phyloP scores from a whole-genome alignment of 1,284 basidiomycete species.

The Moniliophthora roreri region DNA sequence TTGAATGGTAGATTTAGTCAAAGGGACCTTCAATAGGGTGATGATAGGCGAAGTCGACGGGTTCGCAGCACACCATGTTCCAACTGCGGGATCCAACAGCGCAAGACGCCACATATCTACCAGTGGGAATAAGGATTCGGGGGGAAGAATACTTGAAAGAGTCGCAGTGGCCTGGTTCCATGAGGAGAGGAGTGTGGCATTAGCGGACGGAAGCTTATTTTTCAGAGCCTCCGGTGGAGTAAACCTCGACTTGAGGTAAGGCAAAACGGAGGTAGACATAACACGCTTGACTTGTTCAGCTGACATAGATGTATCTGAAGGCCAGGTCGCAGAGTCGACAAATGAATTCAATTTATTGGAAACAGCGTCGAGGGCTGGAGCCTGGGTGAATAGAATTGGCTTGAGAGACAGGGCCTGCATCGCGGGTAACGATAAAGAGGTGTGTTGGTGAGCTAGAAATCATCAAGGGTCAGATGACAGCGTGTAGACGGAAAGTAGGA shows the following conservation, averaged over 20 bases:
- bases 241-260: slow-evolving; percentile 66
- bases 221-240: slow-evolving; percentile 20
- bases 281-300: slow-evolving; percentile 48
- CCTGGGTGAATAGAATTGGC: slow-evolving; percentile 75
- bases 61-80: slow-evolving; percentile 46
- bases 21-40: slow-evolving; percentile 43
- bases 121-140: slow-evolving; percentile 74
- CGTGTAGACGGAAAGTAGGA: not conserved
- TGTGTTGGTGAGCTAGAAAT: slow-evolving; percentile 74
- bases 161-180: slow-evolving; percentile 51
- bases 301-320: slow-evolving; percentile 27
- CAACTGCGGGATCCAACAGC: slow-evolving; percentile 60
- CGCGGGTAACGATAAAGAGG: slow-evolving; percentile 57
- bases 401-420: slow-evolving; percentile 66
- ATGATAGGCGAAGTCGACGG: slow-evolving; percentile 29
- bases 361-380: slow-evolving; percentile 68
- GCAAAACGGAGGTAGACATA: slow-evolving; percentile 50
- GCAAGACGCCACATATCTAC: slow-evolving; percentile 85
- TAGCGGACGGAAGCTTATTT: slow-evolving; percentile 31
- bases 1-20: slow-evolving; percentile 36
- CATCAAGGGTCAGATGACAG: slow-evolving; percentile 10
- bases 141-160: slow-evolving; percentile 48
- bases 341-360: slow-evolving; percentile 64
- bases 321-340: slow-evolving; percentile 45
- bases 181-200: slow-evolving; percentile 31